Evolutionary conservation across 2,329 filamentous ascomycete genomes (phyloP).

Genomic region (Alternaria novae-zelandiae): DNA sequence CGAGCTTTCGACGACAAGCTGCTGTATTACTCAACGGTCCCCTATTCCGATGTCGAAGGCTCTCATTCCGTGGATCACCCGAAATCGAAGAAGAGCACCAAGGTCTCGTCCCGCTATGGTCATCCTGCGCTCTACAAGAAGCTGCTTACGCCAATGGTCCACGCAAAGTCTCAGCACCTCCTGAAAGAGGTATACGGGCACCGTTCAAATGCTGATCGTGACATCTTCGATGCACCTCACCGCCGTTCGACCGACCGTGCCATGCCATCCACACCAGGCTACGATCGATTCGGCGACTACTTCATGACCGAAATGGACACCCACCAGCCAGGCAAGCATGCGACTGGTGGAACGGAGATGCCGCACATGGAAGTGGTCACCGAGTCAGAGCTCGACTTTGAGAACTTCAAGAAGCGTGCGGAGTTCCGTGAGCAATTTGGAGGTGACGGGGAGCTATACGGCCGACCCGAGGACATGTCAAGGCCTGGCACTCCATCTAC

Average conservation of each 20-base stretch:
- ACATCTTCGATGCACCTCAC: slow-evolving; percentile 36
- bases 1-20: slow-evolving; percentile 78
- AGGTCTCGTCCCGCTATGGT: slow-evolving; percentile 77
- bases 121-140: slow-evolving; percentile 85
- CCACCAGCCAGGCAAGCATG: slow-evolving; percentile 59
- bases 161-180: slow-evolving; percentile 84
- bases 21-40: slow-evolving; percentile 74
- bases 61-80: slow-evolving; percentile 48
- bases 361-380: slow-evolving; percentile 84
- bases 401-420: slow-evolving; percentile 85
- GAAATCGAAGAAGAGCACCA: slow-evolving; percentile 58
- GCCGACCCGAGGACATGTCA: slow-evolving; percentile 63
- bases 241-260: slow-evolving; percentile 37
- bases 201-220: slow-evolving; percentile 66
- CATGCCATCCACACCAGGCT: slow-evolving; percentile 64
- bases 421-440: slow-evolving; percentile 89
- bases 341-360: slow-evolving; percentile 4
- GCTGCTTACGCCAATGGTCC: slow-evolving; percentile 76
- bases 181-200: slow-evolving; percentile 83
- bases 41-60: slow-evolving; percentile 58
- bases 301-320: slow-evolving; percentile 77
- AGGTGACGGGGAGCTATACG: slow-evolving; percentile 66
- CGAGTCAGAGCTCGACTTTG: slow-evolving; percentile 84
- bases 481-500: slow-evolving; percentile 40
- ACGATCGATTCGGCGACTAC: slow-evolving; percentile 70